Evolutionary conservation across 306 rosid genomes (phyloP).

Genomic region (barrel medic (Medicago truncatula)): MtrunA17r5.0-ANR NC_053045.1:47883001-47883500

Average conservation of each 20-base stretch:
- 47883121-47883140: slow-evolving; percentile 91
- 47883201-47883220: slow-evolving; percentile 83
- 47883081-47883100: slow-evolving; percentile 86
- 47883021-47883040: slow-evolving; percentile 94
- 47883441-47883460: slow-evolving; percentile 96
- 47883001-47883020: slow-evolving; percentile 98
- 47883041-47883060: slow-evolving; percentile 97
- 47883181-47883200: slow-evolving; percentile 91
- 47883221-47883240: slow-evolving; percentile 93
- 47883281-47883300: slow-evolving; percentile 86
- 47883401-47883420: slow-evolving; percentile 86
- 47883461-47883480: slow-evolving; percentile 81
- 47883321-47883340: slow-evolving; percentile 82
- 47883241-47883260: slow-evolving; percentile 93
- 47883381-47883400: slow-evolving; percentile 91
- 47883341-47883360: slow-evolving; percentile 96
- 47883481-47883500: slow-evolving; percentile 82
- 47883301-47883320: slow-evolving; percentile 91
- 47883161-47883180: slow-evolving; percentile 96
- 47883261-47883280: slow-evolving; percentile 84
- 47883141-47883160: slow-evolving; percentile 71
- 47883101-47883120: slow-evolving; percentile 96
- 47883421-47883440: slow-evolving; percentile 97
- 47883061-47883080: slow-evolving; percentile 98
- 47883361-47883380: slow-evolving; percentile 91